Evolutionary conservation across 1,284 basidiomycete species (phyloP).

Genomic region (Xerocomus amazonicus): DNA sequence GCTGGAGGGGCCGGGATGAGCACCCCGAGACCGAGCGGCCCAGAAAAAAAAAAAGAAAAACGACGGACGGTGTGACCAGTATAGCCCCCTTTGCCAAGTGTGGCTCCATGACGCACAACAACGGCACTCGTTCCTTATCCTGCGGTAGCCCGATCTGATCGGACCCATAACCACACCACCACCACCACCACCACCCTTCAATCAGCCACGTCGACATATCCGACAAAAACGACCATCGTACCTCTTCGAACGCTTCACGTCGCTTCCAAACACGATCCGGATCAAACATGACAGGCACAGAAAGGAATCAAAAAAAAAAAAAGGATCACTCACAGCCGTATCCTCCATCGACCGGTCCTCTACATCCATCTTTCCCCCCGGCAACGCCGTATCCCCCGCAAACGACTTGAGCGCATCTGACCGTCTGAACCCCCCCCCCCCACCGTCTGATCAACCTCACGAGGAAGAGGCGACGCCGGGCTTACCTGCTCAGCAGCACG

Average conservation of each 20-base stretch:
- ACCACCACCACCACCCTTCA: too few relatives aligned
- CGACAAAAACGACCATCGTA: conserved; percentile 20
- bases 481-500: conserved; percentile 73
- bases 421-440: conserved; percentile 45
- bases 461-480: background rate
- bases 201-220: too few relatives aligned
- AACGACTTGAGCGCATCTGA: conserved; percentile 69
- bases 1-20: conserved; percentile 36
- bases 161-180: too few relatives aligned
- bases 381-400: conserved; percentile 80
- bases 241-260: conserved; percentile 73
- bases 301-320: background rate
- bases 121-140: conserved; percentile 63
- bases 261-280: conserved; percentile 36
- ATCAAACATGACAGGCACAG: too few relatives aligned
- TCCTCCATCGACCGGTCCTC: conserved; percentile 68
- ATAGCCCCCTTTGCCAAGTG: conserved; percentile 69
- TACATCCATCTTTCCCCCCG: conserved; percentile 76
- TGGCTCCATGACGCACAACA: conserved; percentile 73
- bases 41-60: too few relatives aligned
- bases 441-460: background rate
- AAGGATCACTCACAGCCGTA: conserved; percentile 55
- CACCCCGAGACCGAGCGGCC: background rate
- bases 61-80: conserved; percentile 75
- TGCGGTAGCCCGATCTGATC: conserved; percentile 78